phyloP scores from a whole-genome alignment of 331 rosid genomes.

The Phaseolus coccineus region DNA sequence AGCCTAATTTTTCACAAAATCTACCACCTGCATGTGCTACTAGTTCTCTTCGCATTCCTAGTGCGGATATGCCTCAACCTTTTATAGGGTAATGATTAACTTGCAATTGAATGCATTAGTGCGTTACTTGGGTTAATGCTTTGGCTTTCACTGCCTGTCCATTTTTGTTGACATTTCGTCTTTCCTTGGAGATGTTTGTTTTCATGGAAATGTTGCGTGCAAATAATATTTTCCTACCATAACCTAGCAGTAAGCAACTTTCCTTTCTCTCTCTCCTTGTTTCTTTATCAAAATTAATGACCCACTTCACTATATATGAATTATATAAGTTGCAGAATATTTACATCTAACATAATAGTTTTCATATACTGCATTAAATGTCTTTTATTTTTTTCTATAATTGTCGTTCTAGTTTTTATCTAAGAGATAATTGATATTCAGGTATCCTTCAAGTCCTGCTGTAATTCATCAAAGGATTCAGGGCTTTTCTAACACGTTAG shows the following conservation, averaged over 20 bases:
- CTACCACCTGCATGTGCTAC: slow-evolving; percentile 54
- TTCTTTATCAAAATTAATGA: not conserved
- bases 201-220: slow-evolving; percentile 14
- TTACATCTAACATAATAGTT: not conserved
- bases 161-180: slow-evolving; percentile 14
- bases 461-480: slow-evolving; percentile 41
- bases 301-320: not conserved
- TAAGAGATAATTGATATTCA: not conserved
- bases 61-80: slow-evolving; percentile 30
- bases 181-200: slow-evolving; percentile 20
- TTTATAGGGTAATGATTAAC: slow-evolving; percentile 44
- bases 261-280: slow-evolving; percentile 5
- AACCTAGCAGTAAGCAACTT: not conserved
- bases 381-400: slow-evolving; percentile 11
- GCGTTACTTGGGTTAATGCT: slow-evolving; percentile 8
- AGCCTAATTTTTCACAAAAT: slow-evolving; percentile 67
- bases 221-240: not conserved
- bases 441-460: slow-evolving; percentile 41
- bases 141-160: not conserved
- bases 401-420: not conserved
- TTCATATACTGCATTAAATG: slow-evolving; percentile 15
- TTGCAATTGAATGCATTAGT: slow-evolving; percentile 26
- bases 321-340: not conserved
- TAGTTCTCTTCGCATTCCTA: slow-evolving; percentile 58
- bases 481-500: slow-evolving; percentile 33